These are phyloP conservation scores for Vanderwaltozyma tropicalis DNA, from an alignment of 805 yeast genomes.

Conservation along the genomic window DNA sequence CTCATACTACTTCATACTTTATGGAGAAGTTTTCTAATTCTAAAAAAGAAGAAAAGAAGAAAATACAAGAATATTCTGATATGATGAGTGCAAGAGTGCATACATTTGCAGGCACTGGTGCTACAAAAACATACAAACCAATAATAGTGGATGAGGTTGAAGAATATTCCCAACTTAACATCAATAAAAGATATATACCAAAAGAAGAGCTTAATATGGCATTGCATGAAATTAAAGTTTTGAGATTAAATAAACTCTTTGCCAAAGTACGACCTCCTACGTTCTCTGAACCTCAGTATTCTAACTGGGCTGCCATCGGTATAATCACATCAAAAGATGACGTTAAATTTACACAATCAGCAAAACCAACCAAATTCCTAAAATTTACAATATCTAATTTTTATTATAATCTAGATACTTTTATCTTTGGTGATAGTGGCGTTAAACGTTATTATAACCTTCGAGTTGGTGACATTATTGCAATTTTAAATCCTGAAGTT, in stretches of 20 bases:
- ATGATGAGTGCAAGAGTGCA: conserved; percentile 31
- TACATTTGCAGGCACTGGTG: conserved; percentile 27
- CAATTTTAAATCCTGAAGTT: conserved; percentile 64
- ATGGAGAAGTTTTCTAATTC: conserved; percentile 22
- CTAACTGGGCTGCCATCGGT: conserved; percentile 78
- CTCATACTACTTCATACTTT: conserved; percentile 25
- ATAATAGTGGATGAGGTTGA: conserved; percentile 36
- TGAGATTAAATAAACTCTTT: conserved; percentile 48
- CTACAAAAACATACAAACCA: conserved; percentile 19
- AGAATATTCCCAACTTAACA: conserved; percentile 33
- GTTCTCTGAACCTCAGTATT: conserved; percentile 54
- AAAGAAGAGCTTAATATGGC: conserved; percentile 27
- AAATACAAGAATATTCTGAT: conserved; percentile 14
- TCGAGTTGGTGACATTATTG: conserved; percentile 62
- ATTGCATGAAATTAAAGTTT: conserved; percentile 41
- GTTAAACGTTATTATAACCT: conserved; percentile 65
- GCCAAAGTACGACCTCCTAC: conserved; percentile 62
- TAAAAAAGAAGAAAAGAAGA: conserved; percentile 17
- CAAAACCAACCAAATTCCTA: conserved; percentile 43
- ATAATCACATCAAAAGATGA: conserved; percentile 49
- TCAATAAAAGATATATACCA: conserved; percentile 40
- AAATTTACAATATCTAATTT: conserved; percentile 61
- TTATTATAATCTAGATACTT: conserved; percentile 45
- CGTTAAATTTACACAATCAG: conserved; percentile 36
- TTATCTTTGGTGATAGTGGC: conserved; percentile 52